A percentile compares a stretch with the other conserved stretches of the same genome.
Conservation (phyloP, 768 basidiomycete genomes). For the Trametes gibbosa region DNA sequence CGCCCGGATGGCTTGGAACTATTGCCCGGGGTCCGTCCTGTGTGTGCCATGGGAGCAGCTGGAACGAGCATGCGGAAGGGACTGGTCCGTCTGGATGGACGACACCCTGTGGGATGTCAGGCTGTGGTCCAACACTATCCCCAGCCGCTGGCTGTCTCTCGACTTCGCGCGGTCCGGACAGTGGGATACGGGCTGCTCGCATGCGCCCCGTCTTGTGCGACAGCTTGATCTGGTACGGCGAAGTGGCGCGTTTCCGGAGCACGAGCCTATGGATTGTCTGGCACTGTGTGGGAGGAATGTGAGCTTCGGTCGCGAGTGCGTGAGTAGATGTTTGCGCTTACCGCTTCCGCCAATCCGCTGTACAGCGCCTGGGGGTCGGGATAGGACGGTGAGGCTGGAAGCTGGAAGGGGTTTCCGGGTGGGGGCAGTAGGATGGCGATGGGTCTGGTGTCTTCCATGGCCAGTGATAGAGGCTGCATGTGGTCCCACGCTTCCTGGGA, state of each 20-base stretch:
- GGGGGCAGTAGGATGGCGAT: neutral
- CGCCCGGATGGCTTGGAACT: no score
- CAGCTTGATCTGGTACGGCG: slow-evolving; percentile 19
- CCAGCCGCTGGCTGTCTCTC: neutral
- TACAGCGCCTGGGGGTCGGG: no score
- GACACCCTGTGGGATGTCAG: no score
- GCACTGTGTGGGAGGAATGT: neutral
- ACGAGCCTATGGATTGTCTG: slow-evolving; percentile 11
- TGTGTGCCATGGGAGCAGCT: no score
- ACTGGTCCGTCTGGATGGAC: no score
- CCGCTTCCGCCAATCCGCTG: neutral
- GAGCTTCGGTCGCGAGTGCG: neutral
- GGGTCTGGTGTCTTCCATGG: no score
- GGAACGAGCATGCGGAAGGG: no score
- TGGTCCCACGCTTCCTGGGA: no score
- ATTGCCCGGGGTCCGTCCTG: no score
- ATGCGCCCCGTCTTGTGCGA: slow-evolving; percentile 8
- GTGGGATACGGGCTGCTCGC: neutral
- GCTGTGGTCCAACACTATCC: neutral
- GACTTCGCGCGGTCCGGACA: neutral
- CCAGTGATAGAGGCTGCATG: no score
- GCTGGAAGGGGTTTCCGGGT: neutral
- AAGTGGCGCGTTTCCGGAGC: slow-evolving; percentile 15
- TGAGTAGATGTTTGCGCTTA: neutral
- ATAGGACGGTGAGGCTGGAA: no score